Percentiles rank a stretch among this genome's conserved stretches.
Conservation (phyloP, 2,329 filamentous ascomycete genomes). For the Xylariaceae sp. region DNA sequence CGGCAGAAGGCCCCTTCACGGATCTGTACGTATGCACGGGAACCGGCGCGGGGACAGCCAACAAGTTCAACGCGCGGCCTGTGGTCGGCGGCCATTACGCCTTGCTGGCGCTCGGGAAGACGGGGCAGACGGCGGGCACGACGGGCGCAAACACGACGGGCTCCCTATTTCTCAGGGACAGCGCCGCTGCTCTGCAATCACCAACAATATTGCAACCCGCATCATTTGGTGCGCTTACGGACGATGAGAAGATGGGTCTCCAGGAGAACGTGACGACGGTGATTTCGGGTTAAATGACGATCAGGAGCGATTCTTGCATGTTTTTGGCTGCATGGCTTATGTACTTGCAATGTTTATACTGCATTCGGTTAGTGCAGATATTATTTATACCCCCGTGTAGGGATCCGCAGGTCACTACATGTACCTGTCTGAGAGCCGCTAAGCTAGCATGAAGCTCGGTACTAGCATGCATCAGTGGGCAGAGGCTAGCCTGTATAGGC, state of each 20-base stretch:
- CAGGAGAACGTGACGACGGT: neutral
- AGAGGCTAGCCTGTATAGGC: neutral
- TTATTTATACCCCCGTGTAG: no score
- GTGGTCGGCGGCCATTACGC: conserved; percentile 70
- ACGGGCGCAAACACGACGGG: conserved; percentile 22
- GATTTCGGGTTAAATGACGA: neutral
- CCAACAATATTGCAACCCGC: conserved; percentile 3
- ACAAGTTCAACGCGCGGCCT: conserved; percentile 61
- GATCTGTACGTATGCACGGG: conserved; percentile 64
- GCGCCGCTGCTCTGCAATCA: conserved; percentile 19
- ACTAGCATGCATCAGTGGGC: no score
- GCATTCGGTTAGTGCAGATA: no score
- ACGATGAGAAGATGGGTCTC: neutral
- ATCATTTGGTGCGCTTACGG: neutral
- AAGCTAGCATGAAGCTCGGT: no score
- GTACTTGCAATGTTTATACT: no score
- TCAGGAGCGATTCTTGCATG: no score
- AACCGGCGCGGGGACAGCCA: conserved; percentile 40
- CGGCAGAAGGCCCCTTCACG: conserved; percentile 57
- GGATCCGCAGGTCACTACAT: no score
- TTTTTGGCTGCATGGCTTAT: no score
- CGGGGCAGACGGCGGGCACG: conserved; percentile 22
- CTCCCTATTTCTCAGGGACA: conserved; percentile 23
- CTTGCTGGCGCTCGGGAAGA: conserved; percentile 50
- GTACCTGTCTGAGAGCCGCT: no score